A percentile compares a stretch with the other conserved stretches of the same genome.
Conservation (phyloP, 257 asterid species). For the Anisodus tanguticus region DNA sequence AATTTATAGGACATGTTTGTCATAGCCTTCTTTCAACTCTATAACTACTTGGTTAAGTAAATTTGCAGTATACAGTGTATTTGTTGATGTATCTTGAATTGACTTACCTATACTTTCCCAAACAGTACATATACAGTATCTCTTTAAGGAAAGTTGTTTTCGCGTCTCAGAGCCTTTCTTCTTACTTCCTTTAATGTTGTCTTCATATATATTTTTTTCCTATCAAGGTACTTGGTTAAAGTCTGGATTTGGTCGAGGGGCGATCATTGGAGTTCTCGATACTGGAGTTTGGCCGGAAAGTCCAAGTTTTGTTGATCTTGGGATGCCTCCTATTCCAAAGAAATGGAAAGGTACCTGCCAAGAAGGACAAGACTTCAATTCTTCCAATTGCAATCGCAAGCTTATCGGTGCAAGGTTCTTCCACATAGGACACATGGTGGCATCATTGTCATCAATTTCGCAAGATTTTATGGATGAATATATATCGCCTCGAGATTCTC, state of each 20-base stretch:
- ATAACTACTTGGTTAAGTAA: background rate
- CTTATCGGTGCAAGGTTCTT: slow-evolving; percentile 86
- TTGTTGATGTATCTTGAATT: background rate
- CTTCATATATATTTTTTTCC: background rate
- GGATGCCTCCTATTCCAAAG: slow-evolving; percentile 73
- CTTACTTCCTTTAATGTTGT: background rate
- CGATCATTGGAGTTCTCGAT: slow-evolving; percentile 84
- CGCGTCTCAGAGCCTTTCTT: background rate
- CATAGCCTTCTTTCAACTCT: slow-evolving; percentile 1
- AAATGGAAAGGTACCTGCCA: slow-evolving; percentile 91
- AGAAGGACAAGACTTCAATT: slow-evolving; percentile 55
- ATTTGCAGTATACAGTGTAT: background rate
- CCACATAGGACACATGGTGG: slow-evolving; percentile 76
- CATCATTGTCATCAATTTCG: slow-evolving; percentile 51
- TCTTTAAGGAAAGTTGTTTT: background rate
- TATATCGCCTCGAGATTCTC: slow-evolving; percentile 55
- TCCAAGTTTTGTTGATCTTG: slow-evolving; percentile 78
- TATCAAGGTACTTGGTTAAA: slow-evolving; percentile 60
- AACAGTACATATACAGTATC: too few relatives aligned
- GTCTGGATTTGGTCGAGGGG: slow-evolving; percentile 72
- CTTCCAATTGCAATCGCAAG: slow-evolving; percentile 73
- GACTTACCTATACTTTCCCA: too few relatives aligned
- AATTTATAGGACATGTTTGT: background rate
- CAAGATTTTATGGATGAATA: slow-evolving; percentile 30
- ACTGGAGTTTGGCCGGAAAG: slow-evolving; percentile 96